Conservation (phyloP, 2,329 filamentous ascomycete species). For the Trichoderma lentiforme region DNA sequence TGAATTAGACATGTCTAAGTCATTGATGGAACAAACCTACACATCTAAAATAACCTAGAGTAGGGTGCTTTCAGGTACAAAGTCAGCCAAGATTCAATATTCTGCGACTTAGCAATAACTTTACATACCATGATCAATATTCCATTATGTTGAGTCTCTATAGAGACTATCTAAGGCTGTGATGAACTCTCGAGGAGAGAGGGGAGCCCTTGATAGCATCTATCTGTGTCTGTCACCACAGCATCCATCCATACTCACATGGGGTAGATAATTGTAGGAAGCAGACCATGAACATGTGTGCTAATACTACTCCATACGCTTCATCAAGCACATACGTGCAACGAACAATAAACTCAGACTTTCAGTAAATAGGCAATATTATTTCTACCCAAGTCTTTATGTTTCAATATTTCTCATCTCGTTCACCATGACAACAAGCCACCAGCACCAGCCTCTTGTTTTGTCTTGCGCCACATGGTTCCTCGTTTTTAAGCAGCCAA, state of each 20-base stretch:
- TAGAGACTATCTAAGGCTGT: fast-evolving
- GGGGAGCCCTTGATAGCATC: neutral
- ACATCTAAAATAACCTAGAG: neutral
- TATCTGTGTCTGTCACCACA: neutral
- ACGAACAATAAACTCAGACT: neutral
- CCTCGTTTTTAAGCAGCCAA: neutral
- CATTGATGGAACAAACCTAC: neutral
- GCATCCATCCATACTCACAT: no score
- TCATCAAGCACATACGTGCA: neutral
- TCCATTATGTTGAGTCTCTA: fast-evolving
- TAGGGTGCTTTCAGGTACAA: neutral
- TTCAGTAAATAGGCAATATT: neutral
- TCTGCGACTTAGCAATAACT: neutral
- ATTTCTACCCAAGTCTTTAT: neutral
- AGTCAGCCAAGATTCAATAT: neutral
- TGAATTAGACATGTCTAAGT: neutral
- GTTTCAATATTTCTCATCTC: neutral
- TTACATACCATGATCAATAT: neutral
- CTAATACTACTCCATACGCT: neutral
- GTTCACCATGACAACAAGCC: constrained; percentile 1
- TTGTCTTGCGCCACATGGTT: constrained; percentile 4
- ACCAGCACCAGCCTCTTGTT: neutral
- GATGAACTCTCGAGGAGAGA: neutral
- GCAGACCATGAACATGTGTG: neutral
- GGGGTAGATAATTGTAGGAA: neutral